phyloP scores from a whole-genome alignment of 495 filamentous ascomycete species.

The Daldinia loculata region DNA sequence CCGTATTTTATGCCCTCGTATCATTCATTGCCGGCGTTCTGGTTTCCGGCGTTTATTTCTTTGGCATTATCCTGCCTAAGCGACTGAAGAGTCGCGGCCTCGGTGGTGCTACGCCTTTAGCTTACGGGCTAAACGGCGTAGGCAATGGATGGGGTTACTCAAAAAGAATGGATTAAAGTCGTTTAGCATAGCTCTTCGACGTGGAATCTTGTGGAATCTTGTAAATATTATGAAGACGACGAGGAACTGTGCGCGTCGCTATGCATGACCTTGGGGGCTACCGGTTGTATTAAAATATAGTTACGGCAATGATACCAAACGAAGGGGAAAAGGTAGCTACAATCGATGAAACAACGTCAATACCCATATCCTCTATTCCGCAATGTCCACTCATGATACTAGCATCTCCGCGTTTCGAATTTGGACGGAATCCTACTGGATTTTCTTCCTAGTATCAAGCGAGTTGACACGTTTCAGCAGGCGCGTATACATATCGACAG shows the following conservation, averaged over 20 bases:
- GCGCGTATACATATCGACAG: slow-evolving; percentile 53
- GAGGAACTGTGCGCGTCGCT: slow-evolving; percentile 9
- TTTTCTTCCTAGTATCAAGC: slow-evolving; percentile 51
- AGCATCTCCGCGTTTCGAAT: not conserved
- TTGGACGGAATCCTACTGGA: slow-evolving; percentile 29
- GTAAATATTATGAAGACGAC: slow-evolving; percentile 27
- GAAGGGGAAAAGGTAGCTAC: slow-evolving; percentile 1
- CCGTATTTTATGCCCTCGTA: slow-evolving; percentile 69
- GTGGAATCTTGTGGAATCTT: slow-evolving; percentile 1
- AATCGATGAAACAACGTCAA: not conserved
- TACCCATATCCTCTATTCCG: not conserved
- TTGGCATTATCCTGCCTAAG: slow-evolving; percentile 68
- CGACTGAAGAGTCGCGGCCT: slow-evolving; percentile 57
- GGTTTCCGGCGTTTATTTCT: slow-evolving; percentile 67
- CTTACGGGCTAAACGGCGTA: slow-evolving; percentile 56
- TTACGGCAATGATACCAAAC: slow-evolving; percentile 18
- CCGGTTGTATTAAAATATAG: slow-evolving; percentile 19
- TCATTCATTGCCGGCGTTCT: slow-evolving; percentile 64
- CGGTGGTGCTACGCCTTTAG: slow-evolving; percentile 64
- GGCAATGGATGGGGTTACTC: slow-evolving; percentile 66
- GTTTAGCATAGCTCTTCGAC: not conserved
- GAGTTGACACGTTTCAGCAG: slow-evolving; percentile 48
- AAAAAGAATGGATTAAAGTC: slow-evolving; percentile 52
- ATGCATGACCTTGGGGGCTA: not conserved
- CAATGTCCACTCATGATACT: not conserved